Evolutionary conservation across 83 land plant genomes (phyloP), one percentile per base, ranked within the genome.

Genomic region (Isoetes engelmannii): DNA sequence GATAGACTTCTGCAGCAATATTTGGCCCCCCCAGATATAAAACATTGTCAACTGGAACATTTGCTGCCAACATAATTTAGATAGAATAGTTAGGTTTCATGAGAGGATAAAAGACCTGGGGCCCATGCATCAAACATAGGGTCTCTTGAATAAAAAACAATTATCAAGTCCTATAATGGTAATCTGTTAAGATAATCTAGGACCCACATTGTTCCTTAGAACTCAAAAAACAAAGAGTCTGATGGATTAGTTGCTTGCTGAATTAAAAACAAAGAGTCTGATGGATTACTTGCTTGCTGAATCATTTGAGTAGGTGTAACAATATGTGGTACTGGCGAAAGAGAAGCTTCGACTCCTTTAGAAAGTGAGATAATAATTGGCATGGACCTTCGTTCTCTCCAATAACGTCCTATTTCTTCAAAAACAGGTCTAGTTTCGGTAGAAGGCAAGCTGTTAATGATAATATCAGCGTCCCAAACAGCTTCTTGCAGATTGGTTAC

Each of bases 1-100:
- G 84, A 75, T 89, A 89, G n/a, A 89, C 81, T 69, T 89, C 94
- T 58, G 94, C 90, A 15, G 94, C 94, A 68, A 89, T 89, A 66
- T 89, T 89, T 7, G 94, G 94, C 47, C 94, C 94, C 48, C 94
- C 94, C 62, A 89, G 81, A 81, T 83, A 89, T 10, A 89, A 84
- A 68, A 89, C 84, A 59, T 87, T 89, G 56, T 83, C 88, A 49
- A 81, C 60, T 6, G 94, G 86, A 47, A 87, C 79, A 12, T 87
- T 85, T 63, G 94, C 94, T 89, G 78, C 72, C 69, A 20, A 68
- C 5, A n/a, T 7, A 49, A 49, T 7, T 7, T 49, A 18, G 12
- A 4, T 62, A 62, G 43, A 62, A 42, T 44, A 19, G 44, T 7
- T 62, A 50, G 62, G 7, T 59, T 59, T 19, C 7, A 13, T 6